These are phyloP conservation scores for Diaporthe aspalathi DNA, from an alignment of 2,329 filamentous ascomycete genomes.

Conservation along the genomic window DNA sequence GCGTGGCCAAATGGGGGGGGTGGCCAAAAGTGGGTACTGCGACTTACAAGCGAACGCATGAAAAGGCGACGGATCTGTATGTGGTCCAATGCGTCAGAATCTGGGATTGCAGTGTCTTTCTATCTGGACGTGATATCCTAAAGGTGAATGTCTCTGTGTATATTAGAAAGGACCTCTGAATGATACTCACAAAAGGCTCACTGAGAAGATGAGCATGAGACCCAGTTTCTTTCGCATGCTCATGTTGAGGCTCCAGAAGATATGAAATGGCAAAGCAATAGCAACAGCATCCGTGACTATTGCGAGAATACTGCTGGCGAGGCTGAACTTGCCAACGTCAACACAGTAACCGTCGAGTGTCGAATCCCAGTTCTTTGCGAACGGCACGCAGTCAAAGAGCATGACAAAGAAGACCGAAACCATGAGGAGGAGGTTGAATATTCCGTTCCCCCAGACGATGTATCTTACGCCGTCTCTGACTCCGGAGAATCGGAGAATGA, in stretches of 20 bases:
- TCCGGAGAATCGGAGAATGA: slow-evolving; percentile 49
- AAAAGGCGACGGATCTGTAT: not conserved
- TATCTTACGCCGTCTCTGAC: slow-evolving; percentile 44
- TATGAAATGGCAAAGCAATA: slow-evolving; percentile 51
- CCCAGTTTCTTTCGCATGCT: slow-evolving; percentile 51
- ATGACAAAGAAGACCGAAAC: slow-evolving; percentile 52
- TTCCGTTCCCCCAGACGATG: slow-evolving; percentile 43
- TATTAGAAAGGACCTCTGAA: too few relatives aligned
- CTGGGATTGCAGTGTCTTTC: not conserved
- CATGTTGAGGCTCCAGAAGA: slow-evolving; percentile 56
- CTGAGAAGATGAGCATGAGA: slow-evolving; percentile 53
- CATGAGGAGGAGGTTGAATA: slow-evolving; percentile 48
- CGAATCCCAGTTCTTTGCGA: slow-evolving; percentile 45
- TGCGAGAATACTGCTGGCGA: slow-evolving; percentile 45
- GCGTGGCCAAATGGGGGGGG: too few relatives aligned
- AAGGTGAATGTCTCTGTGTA: too few relatives aligned
- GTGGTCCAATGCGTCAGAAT: not conserved
- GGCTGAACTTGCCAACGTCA: slow-evolving; percentile 43
- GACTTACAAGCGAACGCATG: slow-evolving; percentile 46
- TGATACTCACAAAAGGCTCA: not conserved
- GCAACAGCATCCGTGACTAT: slow-evolving; percentile 43
- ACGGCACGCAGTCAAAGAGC: slow-evolving; percentile 54
- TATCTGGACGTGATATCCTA: not conserved
- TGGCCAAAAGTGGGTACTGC: too few relatives aligned
- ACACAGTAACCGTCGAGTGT: slow-evolving; percentile 45